These are phyloP conservation scores for Paxillus involutus DNA, from an alignment of 768 basidiomycete species.

Conservation along the genomic window DNA sequence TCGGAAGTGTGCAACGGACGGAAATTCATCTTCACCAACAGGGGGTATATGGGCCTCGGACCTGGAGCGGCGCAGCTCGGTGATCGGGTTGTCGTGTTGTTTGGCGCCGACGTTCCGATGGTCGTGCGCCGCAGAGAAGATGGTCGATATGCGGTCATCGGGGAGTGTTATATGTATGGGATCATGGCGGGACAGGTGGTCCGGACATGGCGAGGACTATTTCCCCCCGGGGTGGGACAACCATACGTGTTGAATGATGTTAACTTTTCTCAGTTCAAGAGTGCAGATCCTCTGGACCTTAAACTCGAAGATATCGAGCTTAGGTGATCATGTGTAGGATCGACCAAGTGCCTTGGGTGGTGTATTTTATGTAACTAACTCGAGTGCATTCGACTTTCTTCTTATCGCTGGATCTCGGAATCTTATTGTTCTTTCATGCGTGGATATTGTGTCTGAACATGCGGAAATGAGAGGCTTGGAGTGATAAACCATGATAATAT, in stretches of 20 bases:
- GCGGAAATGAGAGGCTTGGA: too few species aligned
- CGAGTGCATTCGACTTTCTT: too few species aligned
- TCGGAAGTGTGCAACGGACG: not conserved
- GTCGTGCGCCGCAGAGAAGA: slow-evolving; percentile 6
- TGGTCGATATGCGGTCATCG: not conserved
- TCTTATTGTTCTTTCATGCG: too few species aligned
- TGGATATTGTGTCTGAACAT: too few species aligned
- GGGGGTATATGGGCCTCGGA: too few species aligned
- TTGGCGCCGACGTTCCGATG: slow-evolving; percentile 4
- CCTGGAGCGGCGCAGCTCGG: not conserved
- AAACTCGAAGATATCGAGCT: slow-evolving; percentile 3
- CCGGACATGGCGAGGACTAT: not conserved
- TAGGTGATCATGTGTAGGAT: not conserved
- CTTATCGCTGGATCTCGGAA: too few species aligned
- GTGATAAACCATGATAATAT: too few species aligned
- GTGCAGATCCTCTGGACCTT: not conserved
- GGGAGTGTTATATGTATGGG: slow-evolving; percentile 6
- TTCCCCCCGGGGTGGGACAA: not conserved
- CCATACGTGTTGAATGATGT: not conserved
- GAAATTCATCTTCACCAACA: too few species aligned
- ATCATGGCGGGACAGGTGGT: slow-evolving; percentile 7
- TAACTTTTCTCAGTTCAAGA: not conserved
- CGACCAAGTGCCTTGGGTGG: too few species aligned
- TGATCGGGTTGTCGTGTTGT: slow-evolving; percentile 3
- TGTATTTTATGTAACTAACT: too few species aligned